phyloP scores from a whole-genome alignment of 2,329 filamentous ascomycete species.

The Sclerotinia borealis region DNA sequence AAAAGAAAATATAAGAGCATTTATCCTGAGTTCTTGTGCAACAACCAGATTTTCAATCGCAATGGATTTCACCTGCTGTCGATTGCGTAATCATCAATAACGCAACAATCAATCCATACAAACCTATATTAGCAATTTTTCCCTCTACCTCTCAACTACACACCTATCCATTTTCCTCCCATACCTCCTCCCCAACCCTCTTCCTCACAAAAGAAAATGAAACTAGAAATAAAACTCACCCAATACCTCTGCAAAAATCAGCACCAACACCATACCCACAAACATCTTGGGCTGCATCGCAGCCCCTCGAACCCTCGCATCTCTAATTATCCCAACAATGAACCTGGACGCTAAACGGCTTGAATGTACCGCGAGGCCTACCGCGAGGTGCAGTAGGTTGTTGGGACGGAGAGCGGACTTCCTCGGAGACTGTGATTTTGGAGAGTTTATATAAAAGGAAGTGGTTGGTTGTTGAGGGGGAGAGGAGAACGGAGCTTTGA shows the following conservation, averaged over 20 bases:
- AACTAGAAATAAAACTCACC: conserved; percentile 51
- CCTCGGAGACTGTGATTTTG: too few species aligned
- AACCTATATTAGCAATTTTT: not conserved
- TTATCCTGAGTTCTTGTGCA: too few species aligned
- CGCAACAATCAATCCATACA: not conserved
- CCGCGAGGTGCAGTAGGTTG: conserved; percentile 75
- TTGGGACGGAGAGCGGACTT: conserved; percentile 51
- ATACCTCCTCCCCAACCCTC: not conserved
- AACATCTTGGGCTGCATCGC: conserved; percentile 62
- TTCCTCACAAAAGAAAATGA: not conserved
- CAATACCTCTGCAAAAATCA: conserved; percentile 77
- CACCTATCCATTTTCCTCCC: not conserved
- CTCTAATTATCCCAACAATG: conserved; percentile 78
- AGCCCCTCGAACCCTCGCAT: conserved; percentile 78
- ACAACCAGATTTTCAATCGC: too few species aligned
- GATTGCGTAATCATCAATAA: conserved; percentile 4
- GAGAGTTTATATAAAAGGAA: too few species aligned
- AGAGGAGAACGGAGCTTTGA: too few species aligned
- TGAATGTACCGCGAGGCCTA: conserved; percentile 72
- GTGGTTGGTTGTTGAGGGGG: too few species aligned
- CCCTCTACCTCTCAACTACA: not conserved
- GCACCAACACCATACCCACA: conserved; percentile 72
- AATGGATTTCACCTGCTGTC: not conserved
- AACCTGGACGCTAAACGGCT: conserved; percentile 69
- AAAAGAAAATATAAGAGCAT: too few species aligned